Base-by-base conservation (phyloP, 768 basidiomycete species). In the Lactarius evosmus region DNA sequence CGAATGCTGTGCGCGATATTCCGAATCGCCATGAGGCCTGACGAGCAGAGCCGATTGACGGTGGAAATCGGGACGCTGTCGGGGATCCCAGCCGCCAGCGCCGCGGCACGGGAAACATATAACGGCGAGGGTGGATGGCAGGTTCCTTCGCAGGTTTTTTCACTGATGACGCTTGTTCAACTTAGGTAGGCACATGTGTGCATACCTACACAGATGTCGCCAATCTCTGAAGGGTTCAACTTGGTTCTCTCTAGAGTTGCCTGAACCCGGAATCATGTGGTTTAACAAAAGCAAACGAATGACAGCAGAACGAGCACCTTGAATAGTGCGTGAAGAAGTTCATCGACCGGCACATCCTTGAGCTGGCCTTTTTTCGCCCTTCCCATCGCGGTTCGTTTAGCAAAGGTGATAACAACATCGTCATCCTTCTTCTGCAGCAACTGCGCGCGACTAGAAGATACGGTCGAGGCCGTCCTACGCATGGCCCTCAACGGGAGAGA, bases 1-100 rank as follows among this genome's bases (percentile, higher is more conserved):
- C 86, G 82, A 68, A 98, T 95, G 61, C 89, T 83, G 74, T 96
- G 89, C 19, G 95, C 93, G 56, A 98, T 90, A 72, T 80, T 86
- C 63, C 91, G 86, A 66, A 98, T 87, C n/a, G 96, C 89, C 84
- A 95, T 93, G 55, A 98, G 80, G 27, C 95, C 95, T 0, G 94
- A 95, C 2, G 94, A 91, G 75, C 96, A 99, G 56, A 98, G 83
- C 61, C 96, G 81, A 75, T 99, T 99, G 59, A 98, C 85, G 12
- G 91, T 89, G 25, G 90, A 90, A 66, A 98, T 82, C n/a, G 95
- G 89, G 16, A 93, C 87, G 66, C 87, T 78, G 60, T 88, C 81
- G 3, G 95, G 96, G 67, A 97, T 89, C 14, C 94, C 95, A 30
- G 94, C 93, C 36, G 91, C 85, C 46, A 96, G 80, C 5, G 91